These are phyloP conservation scores for Moricandia arvensis DNA, from an alignment of 345 rosid genomes.

Conservation along the genomic window DNA sequence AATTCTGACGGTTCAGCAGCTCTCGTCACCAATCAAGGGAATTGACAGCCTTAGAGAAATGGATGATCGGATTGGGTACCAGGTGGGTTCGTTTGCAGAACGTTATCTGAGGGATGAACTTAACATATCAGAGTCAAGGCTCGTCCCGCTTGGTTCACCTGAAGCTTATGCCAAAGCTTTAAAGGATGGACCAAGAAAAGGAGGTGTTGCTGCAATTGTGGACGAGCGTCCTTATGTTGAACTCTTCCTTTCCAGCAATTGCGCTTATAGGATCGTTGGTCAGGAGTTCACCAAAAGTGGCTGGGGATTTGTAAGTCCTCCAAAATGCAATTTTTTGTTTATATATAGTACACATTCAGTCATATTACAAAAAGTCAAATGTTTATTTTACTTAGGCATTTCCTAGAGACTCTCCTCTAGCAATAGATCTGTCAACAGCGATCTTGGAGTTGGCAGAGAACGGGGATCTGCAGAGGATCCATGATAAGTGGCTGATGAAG, in stretches of 20 bases:
- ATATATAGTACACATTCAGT: not conserved
- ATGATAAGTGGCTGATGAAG: conserved; percentile 84
- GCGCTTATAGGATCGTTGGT: conserved; percentile 72
- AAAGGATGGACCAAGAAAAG: conserved; percentile 62
- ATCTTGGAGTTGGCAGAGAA: conserved; percentile 78
- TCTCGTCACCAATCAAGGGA: conserved; percentile 77
- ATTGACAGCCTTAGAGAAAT: conserved; percentile 62
- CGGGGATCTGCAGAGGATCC: conserved; percentile 93
- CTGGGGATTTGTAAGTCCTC: conserved; percentile 85
- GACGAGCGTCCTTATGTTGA: conserved; percentile 84
- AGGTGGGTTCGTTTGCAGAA: conserved; percentile 88
- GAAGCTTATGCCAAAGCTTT: conserved; percentile 74
- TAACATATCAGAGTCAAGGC: conserved; percentile 69
- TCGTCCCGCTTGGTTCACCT: conserved; percentile 73
- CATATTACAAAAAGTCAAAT: not conserved
- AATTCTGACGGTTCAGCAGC: conserved; percentile 87
- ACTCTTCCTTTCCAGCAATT: conserved; percentile 69
- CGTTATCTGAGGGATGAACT: conserved; percentile 70
- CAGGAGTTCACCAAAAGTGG: conserved; percentile 89
- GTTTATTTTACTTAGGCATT: conserved; percentile 55
- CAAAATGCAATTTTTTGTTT: not conserved
- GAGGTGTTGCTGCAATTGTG: conserved; percentile 90
- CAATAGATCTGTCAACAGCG: conserved; percentile 81
- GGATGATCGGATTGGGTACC: conserved; percentile 76
- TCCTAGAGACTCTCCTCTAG: conserved; percentile 88